Evolutionary conservation across 257 asterid genomes (phyloP).

Genomic region (Catharanthus roseus): DNA sequence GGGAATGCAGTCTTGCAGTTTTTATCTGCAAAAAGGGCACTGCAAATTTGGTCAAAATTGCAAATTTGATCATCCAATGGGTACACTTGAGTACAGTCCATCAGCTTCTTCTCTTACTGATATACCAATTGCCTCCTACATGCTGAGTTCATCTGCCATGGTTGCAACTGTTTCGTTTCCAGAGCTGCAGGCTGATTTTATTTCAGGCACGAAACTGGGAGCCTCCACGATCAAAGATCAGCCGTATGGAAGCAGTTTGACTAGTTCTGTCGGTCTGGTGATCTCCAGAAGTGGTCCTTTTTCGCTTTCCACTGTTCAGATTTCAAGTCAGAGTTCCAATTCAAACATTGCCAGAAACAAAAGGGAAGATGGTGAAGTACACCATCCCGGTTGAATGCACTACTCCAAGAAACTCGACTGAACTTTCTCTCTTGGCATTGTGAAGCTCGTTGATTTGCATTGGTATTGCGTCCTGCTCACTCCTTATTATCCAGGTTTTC

Average conservation of each 20-base stretch:
- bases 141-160: conserved; percentile 19
- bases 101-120: conserved; percentile 48
- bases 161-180: conserved; percentile 37
- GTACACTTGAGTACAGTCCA: conserved; percentile 35
- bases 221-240: conserved; percentile 20
- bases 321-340: conserved; percentile 3
- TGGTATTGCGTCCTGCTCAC: background rate
- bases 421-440: background rate
- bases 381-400: background rate
- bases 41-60: conserved; percentile 78
- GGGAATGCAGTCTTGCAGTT: conserved; percentile 85
- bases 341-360: conserved; percentile 5
- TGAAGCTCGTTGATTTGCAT: background rate
- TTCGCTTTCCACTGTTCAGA: conserved; percentile 3
- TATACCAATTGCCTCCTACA: conserved; percentile 46
- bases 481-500: background rate
- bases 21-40: conserved; percentile 67
- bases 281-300: conserved; percentile 22
- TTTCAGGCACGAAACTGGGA: conserved; percentile 30
- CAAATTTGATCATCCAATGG: conserved; percentile 83
- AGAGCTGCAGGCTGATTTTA: conserved; percentile 41
- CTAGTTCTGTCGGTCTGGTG: conserved; percentile 26
- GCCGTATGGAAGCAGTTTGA: conserved; percentile 28
- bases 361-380: conserved; percentile 5
- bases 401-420: background rate